A percentile compares a stretch with the other conserved stretches of the same genome.
Conservation (phyloP, 2,329 filamentous ascomycete genomes). For the Cercospora sesami region DNA sequence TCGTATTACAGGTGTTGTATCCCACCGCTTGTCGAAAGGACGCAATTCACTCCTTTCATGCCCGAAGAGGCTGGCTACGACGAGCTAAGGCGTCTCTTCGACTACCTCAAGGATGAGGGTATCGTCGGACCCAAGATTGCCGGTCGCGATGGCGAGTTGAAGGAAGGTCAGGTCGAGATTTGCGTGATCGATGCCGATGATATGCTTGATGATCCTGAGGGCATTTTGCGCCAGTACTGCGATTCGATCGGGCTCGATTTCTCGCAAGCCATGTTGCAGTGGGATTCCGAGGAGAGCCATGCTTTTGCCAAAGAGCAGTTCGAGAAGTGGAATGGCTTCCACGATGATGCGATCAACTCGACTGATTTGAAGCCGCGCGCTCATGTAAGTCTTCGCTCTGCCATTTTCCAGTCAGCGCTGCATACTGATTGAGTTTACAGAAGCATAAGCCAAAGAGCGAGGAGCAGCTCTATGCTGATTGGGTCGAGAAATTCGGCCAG, state of each 20-base stretch:
- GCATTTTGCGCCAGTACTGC: conserved; percentile 77
- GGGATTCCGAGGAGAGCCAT: conserved; percentile 75
- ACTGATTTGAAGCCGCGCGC: conserved; percentile 70
- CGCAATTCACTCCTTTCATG: conserved; percentile 84
- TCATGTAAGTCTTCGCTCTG: conserved; percentile 50
- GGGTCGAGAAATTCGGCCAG: conserved; percentile 72
- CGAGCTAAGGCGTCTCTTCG: conserved; percentile 83
- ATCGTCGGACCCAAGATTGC: conserved; percentile 69
- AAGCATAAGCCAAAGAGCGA: conserved; percentile 63
- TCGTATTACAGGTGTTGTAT: conserved; percentile 94
- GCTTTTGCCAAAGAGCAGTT: conserved; percentile 70
- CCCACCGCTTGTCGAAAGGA: conserved; percentile 77
- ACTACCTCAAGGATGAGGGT: conserved; percentile 70
- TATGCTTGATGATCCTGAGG: conserved; percentile 78
- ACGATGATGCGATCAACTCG: conserved; percentile 89
- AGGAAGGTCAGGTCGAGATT: conserved; percentile 57
- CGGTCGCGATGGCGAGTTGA: conserved; percentile 38
- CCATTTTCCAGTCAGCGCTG: conserved; percentile 5
- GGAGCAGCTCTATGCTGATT: conserved; percentile 69
- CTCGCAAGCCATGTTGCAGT: conserved; percentile 74
- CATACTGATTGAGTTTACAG: conserved; percentile 33
- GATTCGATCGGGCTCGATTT: conserved; percentile 77
- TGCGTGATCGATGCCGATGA: conserved; percentile 94
- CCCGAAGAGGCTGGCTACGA: conserved; percentile 85
- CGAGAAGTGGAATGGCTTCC: conserved; percentile 96